A percentile compares a stretch with the other conserved stretches of the same genome.
phyloP scores from a whole-genome alignment of 768 basidiomycete species.

The Leccinum boreale region DNA sequence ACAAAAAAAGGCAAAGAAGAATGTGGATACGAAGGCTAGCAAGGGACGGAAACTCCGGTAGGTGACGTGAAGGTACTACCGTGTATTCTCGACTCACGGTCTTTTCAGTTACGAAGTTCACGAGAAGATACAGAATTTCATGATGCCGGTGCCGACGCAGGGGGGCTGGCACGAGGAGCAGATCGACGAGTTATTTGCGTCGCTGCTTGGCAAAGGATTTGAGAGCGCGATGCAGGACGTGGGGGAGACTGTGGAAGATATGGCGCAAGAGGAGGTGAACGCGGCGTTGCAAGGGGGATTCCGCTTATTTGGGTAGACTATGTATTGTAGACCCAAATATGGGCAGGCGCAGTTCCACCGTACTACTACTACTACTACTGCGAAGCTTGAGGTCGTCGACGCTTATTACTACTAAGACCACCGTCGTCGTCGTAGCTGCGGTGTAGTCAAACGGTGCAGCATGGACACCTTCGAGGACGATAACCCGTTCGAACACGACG shows the following conservation, averaged over 20 bases:
- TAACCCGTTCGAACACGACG: conserved; percentile 59
- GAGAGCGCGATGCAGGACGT: conserved; percentile 34
- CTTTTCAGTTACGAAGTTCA: conserved; percentile 81
- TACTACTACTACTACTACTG: background rate
- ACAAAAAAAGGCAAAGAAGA: conserved; percentile 73
- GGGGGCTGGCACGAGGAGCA: conserved; percentile 94
- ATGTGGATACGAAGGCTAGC: conserved; percentile 93
- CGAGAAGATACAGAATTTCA: conserved; percentile 95
- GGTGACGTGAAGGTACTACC: conserved; percentile 20
- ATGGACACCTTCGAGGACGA: conserved; percentile 56
- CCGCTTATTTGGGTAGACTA: conserved; percentile 54
- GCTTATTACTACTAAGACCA: background rate
- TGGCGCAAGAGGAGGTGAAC: conserved; percentile 31
- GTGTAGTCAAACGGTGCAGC: background rate
- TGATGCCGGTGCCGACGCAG: conserved; percentile 74
- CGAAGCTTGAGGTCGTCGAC: background rate
- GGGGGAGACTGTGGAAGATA: conserved; percentile 28
- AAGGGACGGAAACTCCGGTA: conserved; percentile 92
- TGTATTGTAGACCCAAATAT: conserved; percentile 26
- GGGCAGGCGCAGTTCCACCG: conserved; percentile 7
- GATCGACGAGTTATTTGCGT: conserved; percentile 90
- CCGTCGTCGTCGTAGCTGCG: background rate
- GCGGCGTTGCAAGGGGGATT: conserved; percentile 45
- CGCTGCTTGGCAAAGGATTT: conserved; percentile 76
- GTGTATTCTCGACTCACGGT: conserved; percentile 1